Conservation (phyloP, 2,329 filamentous ascomycete species). For the Berkeleyomyces basicola region DNA sequence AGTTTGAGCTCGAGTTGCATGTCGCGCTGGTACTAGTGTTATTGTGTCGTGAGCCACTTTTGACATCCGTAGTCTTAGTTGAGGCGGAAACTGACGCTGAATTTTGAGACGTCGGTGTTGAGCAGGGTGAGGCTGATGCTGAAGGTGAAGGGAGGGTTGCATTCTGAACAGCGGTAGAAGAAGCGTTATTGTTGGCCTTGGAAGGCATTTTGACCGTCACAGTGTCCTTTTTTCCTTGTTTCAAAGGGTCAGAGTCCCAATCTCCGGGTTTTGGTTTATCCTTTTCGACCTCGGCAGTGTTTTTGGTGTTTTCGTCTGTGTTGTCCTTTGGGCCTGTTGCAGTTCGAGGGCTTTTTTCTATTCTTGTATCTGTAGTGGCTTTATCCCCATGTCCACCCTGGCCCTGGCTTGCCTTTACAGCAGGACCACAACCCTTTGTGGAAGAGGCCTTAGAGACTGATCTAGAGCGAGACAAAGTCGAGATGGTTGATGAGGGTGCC, state of each 20-base stretch:
- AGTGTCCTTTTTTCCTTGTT: slow-evolving; percentile 1
- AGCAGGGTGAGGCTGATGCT: neutral
- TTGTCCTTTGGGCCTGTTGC: neutral
- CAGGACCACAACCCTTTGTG: slow-evolving; percentile 3
- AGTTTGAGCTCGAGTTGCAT: neutral
- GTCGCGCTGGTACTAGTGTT: neutral
- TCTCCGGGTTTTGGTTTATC: neutral
- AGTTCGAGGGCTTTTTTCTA: neutral
- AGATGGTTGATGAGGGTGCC: neutral
- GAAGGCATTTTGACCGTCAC: slow-evolving; percentile 10
- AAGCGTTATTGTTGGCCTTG: slow-evolving; percentile 8
- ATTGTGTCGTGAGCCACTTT: neutral
- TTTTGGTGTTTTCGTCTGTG: neutral
- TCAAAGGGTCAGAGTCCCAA: neutral
- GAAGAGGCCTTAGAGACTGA: neutral
- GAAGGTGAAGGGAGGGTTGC: neutral
- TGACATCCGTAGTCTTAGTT: neutral
- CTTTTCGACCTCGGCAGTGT: neutral
- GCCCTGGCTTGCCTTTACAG: slow-evolving; percentile 2
- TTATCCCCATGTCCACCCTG: slow-evolving; percentile 9
- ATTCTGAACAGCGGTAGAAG: slow-evolving; percentile 2
- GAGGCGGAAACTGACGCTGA: neutral
- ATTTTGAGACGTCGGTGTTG: neutral
- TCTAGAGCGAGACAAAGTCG: neutral
- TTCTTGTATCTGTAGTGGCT: neutral